Percentiles rank a stretch among this genome's conserved stretches.
Conservation (phyloP, 352 stramenopile species). For the Pythium pyrilobum region DNA sequence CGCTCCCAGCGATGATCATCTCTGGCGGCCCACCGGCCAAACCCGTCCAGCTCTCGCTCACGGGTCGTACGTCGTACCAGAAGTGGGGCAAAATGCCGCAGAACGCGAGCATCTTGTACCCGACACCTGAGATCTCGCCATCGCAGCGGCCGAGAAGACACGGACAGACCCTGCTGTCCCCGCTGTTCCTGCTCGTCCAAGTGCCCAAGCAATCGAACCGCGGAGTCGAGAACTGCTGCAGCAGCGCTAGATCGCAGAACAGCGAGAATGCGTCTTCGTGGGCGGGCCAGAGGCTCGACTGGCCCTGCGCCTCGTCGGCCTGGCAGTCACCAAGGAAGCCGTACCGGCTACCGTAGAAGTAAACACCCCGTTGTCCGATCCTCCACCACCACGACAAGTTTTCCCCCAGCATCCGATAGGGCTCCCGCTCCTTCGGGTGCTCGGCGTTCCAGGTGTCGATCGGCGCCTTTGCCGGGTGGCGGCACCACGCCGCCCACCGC, state of each 20-base stretch:
- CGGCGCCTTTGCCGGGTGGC: too few species aligned
- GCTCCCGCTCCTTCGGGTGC: too few species aligned
- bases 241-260: neutral
- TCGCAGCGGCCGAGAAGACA: neutral
- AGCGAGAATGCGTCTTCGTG: constrained; percentile 3
- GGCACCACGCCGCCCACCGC: too few species aligned
- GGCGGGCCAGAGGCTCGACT: neutral
- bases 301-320: too few species aligned
- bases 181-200: too few species aligned
- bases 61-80: neutral
- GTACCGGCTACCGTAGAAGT: too few species aligned
- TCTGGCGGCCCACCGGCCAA: neutral
- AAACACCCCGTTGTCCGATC: too few species aligned
- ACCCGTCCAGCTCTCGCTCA: neutral
- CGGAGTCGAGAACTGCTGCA: neutral
- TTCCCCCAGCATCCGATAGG: too few species aligned
- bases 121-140: neutral
- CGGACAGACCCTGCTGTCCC: constrained; percentile 1
- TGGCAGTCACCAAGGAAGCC: too few species aligned
- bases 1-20: neutral
- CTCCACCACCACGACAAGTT: too few species aligned
- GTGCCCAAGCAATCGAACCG: neutral
- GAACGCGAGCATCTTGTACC: neutral
- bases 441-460: too few species aligned
- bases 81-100: neutral